Base-by-base conservation (phyloP, 768 basidiomycete genomes). In the Harrya chromipes region DNA sequence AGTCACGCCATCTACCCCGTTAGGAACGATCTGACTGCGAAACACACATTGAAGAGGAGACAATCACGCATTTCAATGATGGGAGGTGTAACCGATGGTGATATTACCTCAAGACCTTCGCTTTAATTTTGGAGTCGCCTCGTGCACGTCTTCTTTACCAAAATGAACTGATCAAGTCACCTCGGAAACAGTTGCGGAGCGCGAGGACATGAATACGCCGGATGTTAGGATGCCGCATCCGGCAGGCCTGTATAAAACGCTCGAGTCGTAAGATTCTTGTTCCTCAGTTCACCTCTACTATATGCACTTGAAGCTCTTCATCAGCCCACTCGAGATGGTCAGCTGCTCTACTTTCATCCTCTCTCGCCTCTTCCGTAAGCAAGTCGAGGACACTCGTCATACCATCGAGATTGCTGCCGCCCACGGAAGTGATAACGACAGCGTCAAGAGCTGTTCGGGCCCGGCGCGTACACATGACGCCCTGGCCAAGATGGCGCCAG, bases 401-500 rank as follows among this genome's bases (percentile, higher is more conserved):
- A 52, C 45, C 45, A 39, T 67, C 46, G 62, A 64, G 37, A 45
- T 53, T 39, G 50, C 47, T 39, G 50, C 47, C 46, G 46, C 54
- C 23, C 56, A 66, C 29, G 47, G 42, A 36, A 56, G 47, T 29
- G 66, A 68, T 43, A 54, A 39, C 24, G 52, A 62, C 37, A 59
- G 60, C 43, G 19, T 70, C 41, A 67, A 62, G 50, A 69, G 69
- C 44, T 70, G 66, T 47, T 69, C 67, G 31, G 67, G 67, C 24
- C 67, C 67, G 16, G 69, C 65, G 9, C 39, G 55, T 10, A 70
- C 67, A 3, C 67, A 69, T 31, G 47, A 54, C 29, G 43, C 41
- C 7, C 45, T 70, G 26, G 39, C 46, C 40, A 60, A 59, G 43
- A 64, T 57, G 20, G 45, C 49, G 20, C 69, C 61, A 12, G 48